Conservation (phyloP, 805 yeast genomes). For the Wickerhamiella vanderwaltii region DNA sequence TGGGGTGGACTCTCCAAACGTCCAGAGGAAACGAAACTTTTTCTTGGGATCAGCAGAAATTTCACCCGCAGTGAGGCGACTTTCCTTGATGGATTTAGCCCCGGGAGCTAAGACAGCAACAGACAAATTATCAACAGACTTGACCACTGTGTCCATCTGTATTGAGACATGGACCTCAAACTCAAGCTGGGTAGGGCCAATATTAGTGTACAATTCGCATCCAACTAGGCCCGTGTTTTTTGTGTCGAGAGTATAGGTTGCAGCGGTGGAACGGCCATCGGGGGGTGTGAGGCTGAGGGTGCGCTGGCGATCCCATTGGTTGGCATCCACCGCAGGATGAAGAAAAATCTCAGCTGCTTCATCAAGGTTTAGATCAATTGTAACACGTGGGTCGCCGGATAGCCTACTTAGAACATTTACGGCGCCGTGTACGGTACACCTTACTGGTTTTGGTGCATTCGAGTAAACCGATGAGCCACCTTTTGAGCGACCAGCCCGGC, state of each 20-base stretch:
- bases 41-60: conserved; percentile 40
- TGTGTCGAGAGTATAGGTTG: conserved; percentile 48
- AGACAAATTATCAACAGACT: conserved; percentile 36
- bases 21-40: conserved; percentile 45
- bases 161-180: conserved; percentile 49
- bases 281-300: conserved; percentile 69
- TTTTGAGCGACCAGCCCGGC: too few species aligned
- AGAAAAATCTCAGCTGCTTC: conserved; percentile 27
- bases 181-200: conserved; percentile 43
- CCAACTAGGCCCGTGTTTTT: conserved; percentile 40
- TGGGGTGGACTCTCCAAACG: conserved; percentile 43
- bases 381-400: conserved; percentile 64
- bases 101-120: conserved; percentile 31
- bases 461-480: conserved; percentile 22
- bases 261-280: conserved; percentile 58
- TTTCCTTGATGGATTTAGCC: conserved; percentile 33
- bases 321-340: conserved; percentile 54
- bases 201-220: conserved; percentile 41
- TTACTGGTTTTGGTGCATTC: conserved; percentile 20
- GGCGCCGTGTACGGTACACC: conserved; percentile 42
- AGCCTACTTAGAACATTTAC: conserved; percentile 53
- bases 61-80: conserved; percentile 68
- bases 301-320: conserved; percentile 41
- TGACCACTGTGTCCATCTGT: conserved; percentile 34
- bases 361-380: conserved; percentile 37